Base-by-base conservation (phyloP, 2,329 filamentous ascomycete genomes). In the Cladobotryum mycophilum region DNA sequence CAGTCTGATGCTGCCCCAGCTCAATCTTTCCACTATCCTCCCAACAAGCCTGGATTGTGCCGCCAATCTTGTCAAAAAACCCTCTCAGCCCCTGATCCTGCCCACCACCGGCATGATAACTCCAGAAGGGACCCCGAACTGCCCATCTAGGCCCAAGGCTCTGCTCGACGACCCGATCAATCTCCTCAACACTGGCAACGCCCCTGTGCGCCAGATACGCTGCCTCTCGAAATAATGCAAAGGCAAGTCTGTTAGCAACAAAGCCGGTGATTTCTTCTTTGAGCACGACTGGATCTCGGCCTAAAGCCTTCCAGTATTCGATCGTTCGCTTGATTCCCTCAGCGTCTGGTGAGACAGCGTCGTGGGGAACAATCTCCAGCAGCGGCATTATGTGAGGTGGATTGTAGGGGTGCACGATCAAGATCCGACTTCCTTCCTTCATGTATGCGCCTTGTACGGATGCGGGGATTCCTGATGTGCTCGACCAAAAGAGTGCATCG, bases 361-460 rank as follows among this genome's bases (percentile, higher is more conserved):
- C 2, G 12, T 42, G 41, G 5, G 41, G 37, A 15, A 41, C 37
- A 17, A 48, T 17, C n/a, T 48, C 46, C 14, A 48, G 18, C 14
- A 48, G 17, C 14, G 46, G 46, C 22, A 48, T 34, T 17, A 48
- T 33, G 14, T 48, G 46, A 7, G 46, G 46, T 7, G 46, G 46
- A 34, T 48, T 48, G 37, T 41, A 48, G 8, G 46, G 46, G 34
- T 48, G 46, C 17, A 25, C 17, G 3, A 48, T 34, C 4, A 48
- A 33, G 11, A 47, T 30, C 5, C 34, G 14, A 7, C 13, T 15
- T 3, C 25, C 25, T 30, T 30, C 25, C 4, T 30, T 4, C 25
- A 30, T 30, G 25, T 30, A 5, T 30, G 25, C 25, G 25, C 25
- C 25, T 11, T 30, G 25, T 30, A 30, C 6, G 9, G 25, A 30